Evolutionary conservation across 2,329 filamentous ascomycete genomes (phyloP).

Genomic region (Metarhizium brunneum): DNA sequence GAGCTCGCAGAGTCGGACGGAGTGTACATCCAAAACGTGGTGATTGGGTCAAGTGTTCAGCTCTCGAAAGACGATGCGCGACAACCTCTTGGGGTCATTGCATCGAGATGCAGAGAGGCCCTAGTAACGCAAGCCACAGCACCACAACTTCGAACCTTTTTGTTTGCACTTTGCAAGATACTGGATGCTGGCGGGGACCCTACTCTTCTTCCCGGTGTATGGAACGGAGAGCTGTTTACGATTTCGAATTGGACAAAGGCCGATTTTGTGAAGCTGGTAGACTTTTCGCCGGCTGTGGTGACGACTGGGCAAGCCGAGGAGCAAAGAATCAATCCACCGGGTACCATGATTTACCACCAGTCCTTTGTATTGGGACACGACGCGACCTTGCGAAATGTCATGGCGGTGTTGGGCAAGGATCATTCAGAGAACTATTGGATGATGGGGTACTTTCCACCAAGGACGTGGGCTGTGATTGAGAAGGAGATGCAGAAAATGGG

Average conservation of each 20-base stretch:
- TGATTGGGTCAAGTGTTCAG: slow-evolving; percentile 10
- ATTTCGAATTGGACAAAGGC: slow-evolving; percentile 30
- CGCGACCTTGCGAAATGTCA: slow-evolving; percentile 7
- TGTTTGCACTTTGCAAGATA: slow-evolving; percentile 13
- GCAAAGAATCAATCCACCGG: slow-evolving; percentile 10
- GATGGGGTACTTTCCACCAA: slow-evolving; percentile 10
- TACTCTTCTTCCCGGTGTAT: slow-evolving; percentile 20
- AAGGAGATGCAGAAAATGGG: slow-evolving; percentile 8
- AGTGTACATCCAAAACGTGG: slow-evolving; percentile 20
- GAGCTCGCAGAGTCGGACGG: slow-evolving; percentile 9
- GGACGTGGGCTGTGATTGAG: slow-evolving; percentile 19
- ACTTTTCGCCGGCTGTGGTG: slow-evolving; percentile 26
- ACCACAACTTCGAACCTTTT: slow-evolving; percentile 20
- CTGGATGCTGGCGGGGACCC: slow-evolving; percentile 10
- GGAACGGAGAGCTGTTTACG: slow-evolving; percentile 21
- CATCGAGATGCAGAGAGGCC: slow-evolving; percentile 20
- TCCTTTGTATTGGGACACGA: slow-evolving; percentile 4
- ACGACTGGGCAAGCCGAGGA: slow-evolving; percentile 1
- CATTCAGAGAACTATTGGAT: slow-evolving; percentile 19
- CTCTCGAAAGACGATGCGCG: slow-evolving; percentile 14
- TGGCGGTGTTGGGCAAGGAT: slow-evolving; percentile 19
- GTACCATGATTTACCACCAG: slow-evolving; percentile 12
- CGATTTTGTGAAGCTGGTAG: slow-evolving; percentile 22
- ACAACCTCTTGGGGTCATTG: slow-evolving; percentile 16
- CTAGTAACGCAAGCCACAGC: slow-evolving; percentile 25